Percentiles rank a stretch among this genome's conserved stretches.
phyloP scores from a whole-genome alignment of 2,329 filamentous ascomycete genomes.

The Xylaria sp. region DNA sequence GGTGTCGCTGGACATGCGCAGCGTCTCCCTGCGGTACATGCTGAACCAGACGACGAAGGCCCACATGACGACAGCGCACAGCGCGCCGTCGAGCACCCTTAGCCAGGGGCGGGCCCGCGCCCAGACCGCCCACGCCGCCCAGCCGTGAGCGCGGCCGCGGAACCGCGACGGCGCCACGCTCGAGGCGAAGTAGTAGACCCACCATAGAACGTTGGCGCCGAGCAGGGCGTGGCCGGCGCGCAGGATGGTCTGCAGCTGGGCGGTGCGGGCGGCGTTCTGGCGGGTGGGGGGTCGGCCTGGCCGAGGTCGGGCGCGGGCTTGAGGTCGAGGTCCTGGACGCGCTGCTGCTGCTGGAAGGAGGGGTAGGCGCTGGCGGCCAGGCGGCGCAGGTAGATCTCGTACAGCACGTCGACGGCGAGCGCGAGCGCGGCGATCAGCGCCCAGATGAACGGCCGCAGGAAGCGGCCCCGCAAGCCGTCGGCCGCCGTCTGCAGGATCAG shows the following conservation, averaged over 20 bases:
- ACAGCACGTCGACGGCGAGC: conserved; percentile 23
- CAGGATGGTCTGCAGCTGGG: too few relatives aligned
- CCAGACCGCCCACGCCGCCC: not conserved
- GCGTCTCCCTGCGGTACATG: conserved; percentile 25
- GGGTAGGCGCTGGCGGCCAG: not conserved
- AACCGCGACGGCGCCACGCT: not conserved
- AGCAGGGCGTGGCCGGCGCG: conserved; percentile 13
- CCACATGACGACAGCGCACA: conserved; percentile 34
- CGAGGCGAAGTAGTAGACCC: conserved; percentile 15
- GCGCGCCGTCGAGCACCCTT: conserved; percentile 14
- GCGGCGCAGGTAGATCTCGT: conserved; percentile 4
- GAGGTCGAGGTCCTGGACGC: not conserved
- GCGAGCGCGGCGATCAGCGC: conserved; percentile 18
- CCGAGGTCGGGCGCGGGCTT: conserved; percentile 4
- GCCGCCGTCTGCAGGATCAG: conserved; percentile 21
- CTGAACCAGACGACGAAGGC: conserved; percentile 33
- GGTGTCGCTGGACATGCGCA: conserved; percentile 12
- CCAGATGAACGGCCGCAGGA: conserved; percentile 27
- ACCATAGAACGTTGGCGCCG: conserved; percentile 18
- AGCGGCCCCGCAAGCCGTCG: conserved; percentile 9
- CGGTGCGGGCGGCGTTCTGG: too few relatives aligned
- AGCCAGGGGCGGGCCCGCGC: conserved; percentile 7
- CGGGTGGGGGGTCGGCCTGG: not conserved
- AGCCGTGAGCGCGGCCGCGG: not conserved
- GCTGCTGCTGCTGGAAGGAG: too few relatives aligned